Conservation (phyloP, 176 grass and related monocot genomes). For the Lolium multiflorum region DNA sequence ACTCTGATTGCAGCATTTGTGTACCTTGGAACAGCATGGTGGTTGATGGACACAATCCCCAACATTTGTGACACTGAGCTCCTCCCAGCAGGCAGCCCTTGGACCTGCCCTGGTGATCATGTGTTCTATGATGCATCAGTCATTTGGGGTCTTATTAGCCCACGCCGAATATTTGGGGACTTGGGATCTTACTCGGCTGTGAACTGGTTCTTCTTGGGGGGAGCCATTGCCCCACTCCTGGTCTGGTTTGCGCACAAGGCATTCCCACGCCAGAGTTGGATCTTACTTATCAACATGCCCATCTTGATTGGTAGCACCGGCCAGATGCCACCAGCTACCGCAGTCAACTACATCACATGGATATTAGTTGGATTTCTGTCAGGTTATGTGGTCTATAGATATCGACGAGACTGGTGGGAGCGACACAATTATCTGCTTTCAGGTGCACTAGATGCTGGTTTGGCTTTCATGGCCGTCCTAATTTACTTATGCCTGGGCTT, state of each 20-base stretch:
- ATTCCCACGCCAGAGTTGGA: slow-evolving; percentile 76
- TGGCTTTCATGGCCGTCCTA: slow-evolving; percentile 92
- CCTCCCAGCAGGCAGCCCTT: slow-evolving; percentile 74
- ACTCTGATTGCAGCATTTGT: slow-evolving; percentile 82
- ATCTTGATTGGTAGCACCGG: slow-evolving; percentile 64
- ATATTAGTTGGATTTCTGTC: slow-evolving; percentile 84
- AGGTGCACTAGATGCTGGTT: slow-evolving; percentile 82
- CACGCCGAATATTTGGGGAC: slow-evolving; percentile 88
- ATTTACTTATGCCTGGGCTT: slow-evolving; percentile 83
- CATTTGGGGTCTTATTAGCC: slow-evolving; percentile 92
- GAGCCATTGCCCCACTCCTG: slow-evolving; percentile 81
- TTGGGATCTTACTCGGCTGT: slow-evolving; percentile 78
- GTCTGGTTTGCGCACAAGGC: slow-evolving; percentile 82
- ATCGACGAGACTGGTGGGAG: slow-evolving; percentile 85
- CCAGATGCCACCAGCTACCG: slow-evolving; percentile 82
- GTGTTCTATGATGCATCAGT: slow-evolving; percentile 96
- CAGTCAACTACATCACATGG: slow-evolving; percentile 93
- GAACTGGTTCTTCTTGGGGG: slow-evolving; percentile 95
- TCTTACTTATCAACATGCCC: slow-evolving; percentile 86
- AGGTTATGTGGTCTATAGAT: slow-evolving; percentile 87
- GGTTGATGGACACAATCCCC: slow-evolving; percentile 85
- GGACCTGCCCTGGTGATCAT: slow-evolving; percentile 90
- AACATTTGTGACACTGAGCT: slow-evolving; percentile 80
- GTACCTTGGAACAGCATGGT: slow-evolving; percentile 90
- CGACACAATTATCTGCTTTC: slow-evolving; percentile 92